Evolutionary conservation across 768 basidiomycete genomes (phyloP).

Genomic region (Tubosaeta sp.): DNA sequence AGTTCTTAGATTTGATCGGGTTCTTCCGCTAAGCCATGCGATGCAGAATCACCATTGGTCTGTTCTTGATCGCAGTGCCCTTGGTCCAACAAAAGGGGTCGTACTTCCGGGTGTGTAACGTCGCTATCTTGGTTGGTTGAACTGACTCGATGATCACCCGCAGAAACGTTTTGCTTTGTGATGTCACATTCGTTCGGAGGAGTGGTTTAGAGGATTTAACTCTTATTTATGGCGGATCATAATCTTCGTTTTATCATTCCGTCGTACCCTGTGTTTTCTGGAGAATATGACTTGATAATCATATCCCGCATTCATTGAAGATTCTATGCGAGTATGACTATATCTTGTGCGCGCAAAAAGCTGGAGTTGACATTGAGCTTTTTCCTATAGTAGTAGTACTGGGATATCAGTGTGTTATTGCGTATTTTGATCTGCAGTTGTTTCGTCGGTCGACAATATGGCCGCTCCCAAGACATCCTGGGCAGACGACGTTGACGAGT

Average conservation of each 20-base stretch:
- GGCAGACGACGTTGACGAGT: conserved; percentile 85
- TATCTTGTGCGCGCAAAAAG: too few relatives aligned
- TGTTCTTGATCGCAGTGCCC: conserved; percentile 37
- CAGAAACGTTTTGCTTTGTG: conserved; percentile 21
- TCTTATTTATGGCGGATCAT: too few relatives aligned
- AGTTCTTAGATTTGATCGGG: conserved; percentile 5
- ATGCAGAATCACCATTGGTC: conserved; percentile 27
- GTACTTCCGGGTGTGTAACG: conserved; percentile 30
- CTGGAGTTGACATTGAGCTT: too few relatives aligned
- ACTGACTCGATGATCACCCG: background rate
- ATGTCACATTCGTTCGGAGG: background rate
- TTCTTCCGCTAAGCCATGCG: background rate
- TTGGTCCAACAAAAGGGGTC: conserved; percentile 33
- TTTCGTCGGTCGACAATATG: conserved; percentile 13
- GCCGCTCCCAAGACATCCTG: conserved; percentile 63
- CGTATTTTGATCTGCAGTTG: conserved; percentile 9
- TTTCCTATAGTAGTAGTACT: too few relatives aligned
- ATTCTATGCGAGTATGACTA: too few relatives aligned
- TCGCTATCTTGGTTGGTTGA: background rate
- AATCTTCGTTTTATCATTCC: too few relatives aligned
- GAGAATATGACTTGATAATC: too few relatives aligned
- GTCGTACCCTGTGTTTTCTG: too few relatives aligned
- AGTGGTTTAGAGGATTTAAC: background rate
- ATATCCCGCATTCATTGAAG: too few relatives aligned
- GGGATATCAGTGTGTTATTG: too few relatives aligned